These are phyloP conservation scores for Zygoascus biomembranicola DNA, from an alignment of 805 yeast genomes.

Conservation along the genomic window DNA sequence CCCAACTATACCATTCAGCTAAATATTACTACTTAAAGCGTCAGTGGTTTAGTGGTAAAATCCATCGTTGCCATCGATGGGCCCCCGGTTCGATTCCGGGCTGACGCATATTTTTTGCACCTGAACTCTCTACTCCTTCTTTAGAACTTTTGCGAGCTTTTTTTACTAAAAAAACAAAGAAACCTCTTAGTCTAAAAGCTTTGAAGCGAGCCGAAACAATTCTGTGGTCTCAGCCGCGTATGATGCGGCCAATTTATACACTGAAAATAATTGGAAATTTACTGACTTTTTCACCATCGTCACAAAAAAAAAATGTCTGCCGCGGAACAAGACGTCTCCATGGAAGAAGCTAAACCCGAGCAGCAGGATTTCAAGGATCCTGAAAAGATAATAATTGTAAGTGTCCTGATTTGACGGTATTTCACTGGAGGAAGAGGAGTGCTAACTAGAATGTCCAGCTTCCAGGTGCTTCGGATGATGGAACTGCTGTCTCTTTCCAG, in stretches of 20 bases:
- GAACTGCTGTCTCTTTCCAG: slow-evolving; percentile 91
- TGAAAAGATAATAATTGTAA: slow-evolving; percentile 25
- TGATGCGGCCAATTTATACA: background rate
- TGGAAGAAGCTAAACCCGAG: slow-evolving; percentile 7
- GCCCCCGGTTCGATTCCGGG: slow-evolving; percentile 58
- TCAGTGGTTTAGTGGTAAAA: slow-evolving; percentile 51
- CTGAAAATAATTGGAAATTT: background rate
- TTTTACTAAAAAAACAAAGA: no score
- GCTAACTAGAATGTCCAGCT: slow-evolving; percentile 28
- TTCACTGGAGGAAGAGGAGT: no score
- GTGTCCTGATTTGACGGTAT: slow-evolving; percentile 4
- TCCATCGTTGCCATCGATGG: slow-evolving; percentile 50
- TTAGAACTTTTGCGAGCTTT: no score
- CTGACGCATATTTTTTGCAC: slow-evolving; percentile 35
- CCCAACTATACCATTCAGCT: no score
- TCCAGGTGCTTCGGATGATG: slow-evolving; percentile 89
- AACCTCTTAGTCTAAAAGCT: no score
- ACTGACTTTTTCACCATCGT: background rate
- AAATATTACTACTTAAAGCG: slow-evolving; percentile 28
- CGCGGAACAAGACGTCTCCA: slow-evolving; percentile 11
- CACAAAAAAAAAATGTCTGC: slow-evolving; percentile 4
- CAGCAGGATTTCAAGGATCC: slow-evolving; percentile 17
- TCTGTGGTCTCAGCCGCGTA: background rate
- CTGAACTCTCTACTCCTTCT: no score
- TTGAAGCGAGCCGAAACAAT: no score